These are phyloP conservation scores for Penicillium janthinellum DNA, from an alignment of 2,329 filamentous ascomycete genomes.

Conservation along the genomic window DNA sequence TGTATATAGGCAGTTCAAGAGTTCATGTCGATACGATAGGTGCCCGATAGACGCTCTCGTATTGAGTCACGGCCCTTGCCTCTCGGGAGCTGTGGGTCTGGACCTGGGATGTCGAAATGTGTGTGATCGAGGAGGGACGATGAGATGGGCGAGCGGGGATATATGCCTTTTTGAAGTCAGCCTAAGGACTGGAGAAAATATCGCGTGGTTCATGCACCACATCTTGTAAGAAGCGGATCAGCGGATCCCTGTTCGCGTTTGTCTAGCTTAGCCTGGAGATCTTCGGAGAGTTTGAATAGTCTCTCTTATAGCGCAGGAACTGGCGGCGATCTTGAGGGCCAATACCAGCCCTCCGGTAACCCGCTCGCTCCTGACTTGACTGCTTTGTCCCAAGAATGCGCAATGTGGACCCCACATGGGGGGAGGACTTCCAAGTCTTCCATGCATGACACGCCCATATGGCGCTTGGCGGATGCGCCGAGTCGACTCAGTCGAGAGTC, in stretches of 20 bases:
- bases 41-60: not conserved
- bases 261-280: not conserved
- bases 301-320: conserved; percentile 19
- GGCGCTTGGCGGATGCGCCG: not conserved
- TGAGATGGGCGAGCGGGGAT: conserved; percentile 12
- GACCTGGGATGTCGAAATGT: not conserved
- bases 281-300: conserved; percentile 18
- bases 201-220: conserved; percentile 12
- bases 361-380: not conserved
- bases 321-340: conserved; percentile 11
- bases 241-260: not conserved
- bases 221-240: not conserved
- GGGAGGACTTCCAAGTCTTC: not conserved
- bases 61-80: conserved; percentile 6
- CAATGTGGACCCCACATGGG: conserved; percentile 17
- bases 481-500: conserved; percentile 2
- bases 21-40: conserved; percentile 1
- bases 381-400: not conserved
- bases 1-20: conserved; percentile 4
- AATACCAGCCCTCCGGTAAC: not conserved
- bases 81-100: not conserved
- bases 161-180: conserved; percentile 16
- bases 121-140: conserved; percentile 2
- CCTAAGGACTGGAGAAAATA: not conserved
- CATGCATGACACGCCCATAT: not conserved